Conservation (phyloP, 179 eudicot species). For the Pouteria campechiana region DNA sequence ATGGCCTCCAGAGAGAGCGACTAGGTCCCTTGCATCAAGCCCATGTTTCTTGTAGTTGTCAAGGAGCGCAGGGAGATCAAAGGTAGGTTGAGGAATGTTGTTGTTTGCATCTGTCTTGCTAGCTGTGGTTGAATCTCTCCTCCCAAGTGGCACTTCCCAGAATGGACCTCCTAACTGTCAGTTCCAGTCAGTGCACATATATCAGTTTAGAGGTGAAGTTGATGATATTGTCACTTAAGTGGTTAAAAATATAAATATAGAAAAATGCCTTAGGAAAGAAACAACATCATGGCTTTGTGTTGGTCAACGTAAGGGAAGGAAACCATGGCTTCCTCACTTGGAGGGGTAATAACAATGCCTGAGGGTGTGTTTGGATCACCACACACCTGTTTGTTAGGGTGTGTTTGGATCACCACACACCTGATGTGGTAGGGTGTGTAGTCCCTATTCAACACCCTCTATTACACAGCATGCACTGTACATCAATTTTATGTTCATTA, state of each 20-base stretch:
- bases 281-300: no score
- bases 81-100: conserved; percentile 35
- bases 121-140: conserved; percentile 42
- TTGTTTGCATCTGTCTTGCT: conserved; percentile 19
- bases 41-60: conserved; percentile 25
- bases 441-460: no score
- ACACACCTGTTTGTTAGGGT: no score
- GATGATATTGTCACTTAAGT: not conserved
- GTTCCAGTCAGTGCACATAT: not conserved
- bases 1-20: conserved; percentile 36
- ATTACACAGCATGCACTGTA: no score
- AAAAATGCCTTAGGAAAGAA: no score
- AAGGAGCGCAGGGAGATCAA: conserved; percentile 27
- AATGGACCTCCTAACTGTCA: conserved; percentile 35
- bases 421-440: no score
- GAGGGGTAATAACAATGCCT: no score
- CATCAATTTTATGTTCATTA: no score
- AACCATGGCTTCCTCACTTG: no score
- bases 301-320: no score
- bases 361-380: no score
- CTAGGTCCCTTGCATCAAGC: conserved; percentile 25
- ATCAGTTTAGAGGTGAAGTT: not conserved
- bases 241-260: not conserved
- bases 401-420: no score
- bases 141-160: conserved; percentile 39